phyloP scores from a whole-genome alignment of 495 filamentous ascomycete species.

The Aspergillus saccharolyticus region DNA sequence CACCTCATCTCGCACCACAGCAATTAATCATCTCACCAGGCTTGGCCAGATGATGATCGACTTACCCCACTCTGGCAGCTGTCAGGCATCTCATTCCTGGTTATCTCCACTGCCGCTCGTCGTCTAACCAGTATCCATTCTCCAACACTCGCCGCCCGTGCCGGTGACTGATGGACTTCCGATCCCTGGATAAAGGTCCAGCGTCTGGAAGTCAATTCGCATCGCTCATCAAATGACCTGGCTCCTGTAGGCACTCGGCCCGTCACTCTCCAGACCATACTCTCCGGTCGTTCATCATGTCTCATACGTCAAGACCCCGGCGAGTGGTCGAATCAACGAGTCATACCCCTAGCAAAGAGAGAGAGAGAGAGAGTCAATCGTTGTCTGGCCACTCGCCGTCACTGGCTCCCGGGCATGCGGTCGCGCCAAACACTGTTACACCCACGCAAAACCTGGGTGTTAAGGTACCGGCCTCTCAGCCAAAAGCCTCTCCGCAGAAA shows the following conservation, averaged over 20 bases:
- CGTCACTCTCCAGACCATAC: slow-evolving; percentile 26
- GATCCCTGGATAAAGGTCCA: neutral
- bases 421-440: neutral
- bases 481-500: slow-evolving; percentile 6
- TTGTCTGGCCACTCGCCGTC: neutral
- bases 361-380: no score
- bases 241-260: neutral
- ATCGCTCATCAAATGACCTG: neutral
- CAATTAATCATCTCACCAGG: neutral
- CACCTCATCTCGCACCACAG: neutral
- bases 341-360: neutral
- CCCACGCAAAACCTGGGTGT: neutral
- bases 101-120: neutral
- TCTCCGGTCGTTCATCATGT: slow-evolving; percentile 31
- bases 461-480: neutral
- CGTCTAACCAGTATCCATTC: neutral
- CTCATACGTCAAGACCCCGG: slow-evolving; percentile 26
- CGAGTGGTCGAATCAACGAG: slow-evolving; percentile 10
- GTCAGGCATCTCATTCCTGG: neutral
- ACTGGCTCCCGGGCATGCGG: neutral
- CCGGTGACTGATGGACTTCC: no score
- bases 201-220: neutral
- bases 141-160: neutral
- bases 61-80: neutral
- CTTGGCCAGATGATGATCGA: neutral